Evolutionary conservation across 2,329 filamentous ascomycete genomes (phyloP).

Genomic region (Lachnellula occidentalis): DNA sequence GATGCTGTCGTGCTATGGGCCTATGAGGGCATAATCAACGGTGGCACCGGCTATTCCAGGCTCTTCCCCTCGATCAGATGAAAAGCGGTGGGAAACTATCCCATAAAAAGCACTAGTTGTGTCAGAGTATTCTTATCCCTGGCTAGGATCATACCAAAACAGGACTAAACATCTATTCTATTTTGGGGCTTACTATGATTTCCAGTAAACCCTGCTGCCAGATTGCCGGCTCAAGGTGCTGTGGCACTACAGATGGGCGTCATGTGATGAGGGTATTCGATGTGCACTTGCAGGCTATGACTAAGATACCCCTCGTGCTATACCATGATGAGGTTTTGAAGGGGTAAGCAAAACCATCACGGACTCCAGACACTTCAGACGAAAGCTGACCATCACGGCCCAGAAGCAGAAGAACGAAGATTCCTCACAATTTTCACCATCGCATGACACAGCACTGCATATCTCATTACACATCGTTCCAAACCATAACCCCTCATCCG

Average conservation of each 20-base stretch:
- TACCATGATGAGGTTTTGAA: slow-evolving; percentile 11
- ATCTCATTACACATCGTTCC: slow-evolving; percentile 21
- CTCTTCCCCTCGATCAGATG: neutral
- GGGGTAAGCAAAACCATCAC: slow-evolving; percentile 20
- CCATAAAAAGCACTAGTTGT: neutral
- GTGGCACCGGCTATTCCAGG: neutral
- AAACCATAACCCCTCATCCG: slow-evolving; percentile 1
- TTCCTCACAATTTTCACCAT: slow-evolving; percentile 13
- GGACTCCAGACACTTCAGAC: neutral
- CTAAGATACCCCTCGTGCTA: slow-evolving; percentile 16
- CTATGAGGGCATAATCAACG: neutral
- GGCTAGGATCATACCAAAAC: too few species aligned
- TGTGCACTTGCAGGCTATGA: slow-evolving; percentile 3
- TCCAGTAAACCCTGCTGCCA: too few species aligned
- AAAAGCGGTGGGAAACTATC: neutral
- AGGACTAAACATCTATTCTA: too few species aligned
- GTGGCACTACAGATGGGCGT: too few species aligned
- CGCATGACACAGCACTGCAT: slow-evolving; percentile 27
- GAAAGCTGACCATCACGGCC: neutral
- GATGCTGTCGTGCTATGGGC: neutral
- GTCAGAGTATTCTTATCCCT: neutral
- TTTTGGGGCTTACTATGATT: too few species aligned
- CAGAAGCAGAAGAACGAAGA: neutral
- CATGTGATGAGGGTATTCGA: neutral
- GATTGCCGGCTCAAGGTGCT: too few species aligned